phyloP scores from a whole-genome alignment of 306 rosid genomes.

The Spatholobus suberectus region DNA sequence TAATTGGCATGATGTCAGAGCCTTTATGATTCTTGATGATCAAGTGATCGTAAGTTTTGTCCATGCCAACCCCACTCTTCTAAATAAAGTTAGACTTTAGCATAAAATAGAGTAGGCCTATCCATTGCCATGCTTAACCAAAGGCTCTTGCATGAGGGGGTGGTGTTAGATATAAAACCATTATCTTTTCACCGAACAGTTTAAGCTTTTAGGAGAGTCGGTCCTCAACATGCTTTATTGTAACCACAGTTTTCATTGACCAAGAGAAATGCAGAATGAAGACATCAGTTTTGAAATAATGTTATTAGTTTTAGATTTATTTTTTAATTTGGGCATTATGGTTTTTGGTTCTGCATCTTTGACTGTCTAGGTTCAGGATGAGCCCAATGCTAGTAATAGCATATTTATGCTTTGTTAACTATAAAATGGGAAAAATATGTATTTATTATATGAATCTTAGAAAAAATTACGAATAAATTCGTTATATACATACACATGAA shows the following conservation, averaged over 20 bases:
- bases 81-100: not conserved
- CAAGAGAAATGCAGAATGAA: conserved; percentile 18
- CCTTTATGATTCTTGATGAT: not conserved
- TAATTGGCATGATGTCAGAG: not conserved
- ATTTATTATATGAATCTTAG: too few species aligned
- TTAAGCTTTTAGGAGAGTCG: not conserved
- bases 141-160: not conserved
- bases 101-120: not conserved
- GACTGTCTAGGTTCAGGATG: not conserved
- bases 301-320: not conserved
- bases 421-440: too few species aligned
- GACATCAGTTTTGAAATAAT: not conserved
- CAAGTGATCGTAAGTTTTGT: not conserved
- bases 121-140: not conserved
- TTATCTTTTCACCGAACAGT: not conserved
- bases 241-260: not conserved
- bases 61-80: not conserved
- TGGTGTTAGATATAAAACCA: not conserved
- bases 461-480: not conserved
- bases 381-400: not conserved
- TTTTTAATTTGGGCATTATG: not conserved
- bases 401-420: too few species aligned
- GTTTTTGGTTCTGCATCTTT: not conserved
- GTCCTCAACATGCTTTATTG: not conserved
- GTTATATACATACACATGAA: not conserved